A percentile compares a stretch with the other conserved stretches of the same genome.
Evolutionary conservation across 768 basidiomycete species (phyloP).

Genomic region (Lyophyllum atratum): DNA sequence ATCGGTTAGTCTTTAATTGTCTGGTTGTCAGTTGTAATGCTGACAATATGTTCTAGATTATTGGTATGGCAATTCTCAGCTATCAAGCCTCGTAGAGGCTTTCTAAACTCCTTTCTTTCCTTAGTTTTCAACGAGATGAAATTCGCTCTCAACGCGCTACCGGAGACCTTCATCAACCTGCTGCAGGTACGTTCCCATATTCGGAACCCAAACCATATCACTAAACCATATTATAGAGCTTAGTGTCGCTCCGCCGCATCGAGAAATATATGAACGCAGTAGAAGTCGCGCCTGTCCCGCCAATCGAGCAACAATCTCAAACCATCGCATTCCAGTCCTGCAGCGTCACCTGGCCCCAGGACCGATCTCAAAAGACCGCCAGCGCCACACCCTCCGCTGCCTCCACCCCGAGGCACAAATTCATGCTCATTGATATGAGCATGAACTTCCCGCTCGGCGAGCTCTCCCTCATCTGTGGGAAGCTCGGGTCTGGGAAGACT

Average conservation of each 20-base stretch:
- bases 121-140: conserved; percentile 87
- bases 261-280: conserved; percentile 82
- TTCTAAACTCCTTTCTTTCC: neutral
- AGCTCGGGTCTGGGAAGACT: conserved; percentile 89
- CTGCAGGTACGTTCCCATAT: conserved; percentile 56
- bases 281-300: conserved; percentile 68
- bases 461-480: conserved; percentile 85
- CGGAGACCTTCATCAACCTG: conserved; percentile 89
- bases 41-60: conserved; percentile 52
- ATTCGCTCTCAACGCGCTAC: conserved; percentile 84
- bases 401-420: conserved; percentile 77
- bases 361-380: conserved; percentile 45
- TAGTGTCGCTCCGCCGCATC: conserved; percentile 87
- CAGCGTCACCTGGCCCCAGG: conserved; percentile 90
- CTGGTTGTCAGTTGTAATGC: conserved; percentile 31
- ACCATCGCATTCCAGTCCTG: conserved; percentile 79
- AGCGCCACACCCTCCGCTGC: conserved; percentile 54
- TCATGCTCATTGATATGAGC: conserved; percentile 77
- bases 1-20: conserved; percentile 45
- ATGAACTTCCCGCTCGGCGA: conserved; percentile 79
- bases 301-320: conserved; percentile 55
- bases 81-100: neutral
- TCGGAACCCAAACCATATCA: neutral
- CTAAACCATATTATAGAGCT: conserved; percentile 41
- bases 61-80: conserved; percentile 34